Conservation (phyloP, 352 stramenopile genomes). For the Phytopythium litorale region DNA sequence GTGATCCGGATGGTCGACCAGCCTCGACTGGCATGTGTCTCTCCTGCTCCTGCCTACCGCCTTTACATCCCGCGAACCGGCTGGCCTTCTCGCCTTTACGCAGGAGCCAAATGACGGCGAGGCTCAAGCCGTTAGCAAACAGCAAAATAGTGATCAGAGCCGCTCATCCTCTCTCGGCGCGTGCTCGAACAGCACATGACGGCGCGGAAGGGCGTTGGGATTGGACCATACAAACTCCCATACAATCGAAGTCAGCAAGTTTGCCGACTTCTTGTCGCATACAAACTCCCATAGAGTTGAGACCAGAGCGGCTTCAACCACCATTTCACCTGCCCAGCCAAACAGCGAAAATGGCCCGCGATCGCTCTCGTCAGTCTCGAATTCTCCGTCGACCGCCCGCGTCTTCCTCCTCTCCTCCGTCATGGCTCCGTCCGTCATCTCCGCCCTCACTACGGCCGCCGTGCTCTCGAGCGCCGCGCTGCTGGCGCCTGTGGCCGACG, state of each 20-base stretch:
- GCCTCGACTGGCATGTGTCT: background rate
- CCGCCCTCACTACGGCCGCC: constrained; percentile 14
- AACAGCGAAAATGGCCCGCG: too few relatives aligned
- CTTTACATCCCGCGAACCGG: background rate
- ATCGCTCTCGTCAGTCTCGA: too few relatives aligned
- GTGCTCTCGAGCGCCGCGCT: constrained; percentile 19
- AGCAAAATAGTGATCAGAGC: background rate
- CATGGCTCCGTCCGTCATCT: constrained; percentile 11
- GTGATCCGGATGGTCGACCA: background rate
- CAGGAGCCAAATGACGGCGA: background rate
- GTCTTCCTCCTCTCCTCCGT: too few relatives aligned
- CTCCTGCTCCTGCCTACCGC: background rate
- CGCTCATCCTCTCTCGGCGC: background rate
- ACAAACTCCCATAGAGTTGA: too few relatives aligned
- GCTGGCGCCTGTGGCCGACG: constrained; percentile 14
- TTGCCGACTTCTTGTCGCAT: too few relatives aligned
- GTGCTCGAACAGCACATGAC: constrained; percentile 2
- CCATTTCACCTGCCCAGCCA: too few relatives aligned
- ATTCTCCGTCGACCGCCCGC: too few relatives aligned
- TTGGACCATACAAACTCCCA: background rate
- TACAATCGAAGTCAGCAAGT: background rate
- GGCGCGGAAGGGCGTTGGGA: background rate
- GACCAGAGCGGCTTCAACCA: too few relatives aligned
- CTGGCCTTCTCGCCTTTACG: background rate
- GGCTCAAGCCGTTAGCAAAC: background rate